Evolutionary conservation across 371 early-diverging fungal species (phyloP).

Genomic region (Mortierella polycephala): DNA sequence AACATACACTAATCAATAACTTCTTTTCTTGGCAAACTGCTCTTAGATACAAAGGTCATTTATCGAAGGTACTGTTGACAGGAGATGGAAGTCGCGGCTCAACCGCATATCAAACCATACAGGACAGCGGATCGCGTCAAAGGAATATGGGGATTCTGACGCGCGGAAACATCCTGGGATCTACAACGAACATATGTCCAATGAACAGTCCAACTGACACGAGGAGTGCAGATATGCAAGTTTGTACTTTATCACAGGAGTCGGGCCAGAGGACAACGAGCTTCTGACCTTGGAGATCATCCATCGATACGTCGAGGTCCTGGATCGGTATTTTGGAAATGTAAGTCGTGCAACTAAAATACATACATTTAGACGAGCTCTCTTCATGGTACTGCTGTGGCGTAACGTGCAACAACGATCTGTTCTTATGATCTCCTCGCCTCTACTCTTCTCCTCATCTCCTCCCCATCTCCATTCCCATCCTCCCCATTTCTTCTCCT

Average conservation of each 20-base stretch:
- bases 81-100: too few relatives aligned
- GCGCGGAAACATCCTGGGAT: too few relatives aligned
- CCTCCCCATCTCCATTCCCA: too few relatives aligned
- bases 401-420: too few relatives aligned
- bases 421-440: too few relatives aligned
- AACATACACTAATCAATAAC: too few relatives aligned
- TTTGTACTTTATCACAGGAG: conserved; percentile 95
- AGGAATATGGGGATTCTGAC: too few relatives aligned
- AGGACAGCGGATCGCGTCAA: neutral
- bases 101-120: too few relatives aligned
- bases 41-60: conserved; percentile 88
- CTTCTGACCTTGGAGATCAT: conserved; percentile 93
- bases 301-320: conserved; percentile 96
- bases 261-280: conserved; percentile 92
- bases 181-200: too few relatives aligned
- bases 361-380: too few relatives aligned
- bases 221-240: conserved; percentile 84
- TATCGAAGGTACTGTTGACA: conserved; percentile 77
- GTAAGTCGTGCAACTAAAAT: conserved; percentile 58
- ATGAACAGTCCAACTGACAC: too few relatives aligned
- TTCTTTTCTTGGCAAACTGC: neutral
- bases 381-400: neutral
- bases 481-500: too few relatives aligned
- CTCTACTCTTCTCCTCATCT: neutral
- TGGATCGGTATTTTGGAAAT: conserved; percentile 97